Evolutionary conservation across 1,284 basidiomycete species (phyloP), one percentile per base, ranked within the genome.

Genomic region (Ceratobasidium sp.): DNA sequence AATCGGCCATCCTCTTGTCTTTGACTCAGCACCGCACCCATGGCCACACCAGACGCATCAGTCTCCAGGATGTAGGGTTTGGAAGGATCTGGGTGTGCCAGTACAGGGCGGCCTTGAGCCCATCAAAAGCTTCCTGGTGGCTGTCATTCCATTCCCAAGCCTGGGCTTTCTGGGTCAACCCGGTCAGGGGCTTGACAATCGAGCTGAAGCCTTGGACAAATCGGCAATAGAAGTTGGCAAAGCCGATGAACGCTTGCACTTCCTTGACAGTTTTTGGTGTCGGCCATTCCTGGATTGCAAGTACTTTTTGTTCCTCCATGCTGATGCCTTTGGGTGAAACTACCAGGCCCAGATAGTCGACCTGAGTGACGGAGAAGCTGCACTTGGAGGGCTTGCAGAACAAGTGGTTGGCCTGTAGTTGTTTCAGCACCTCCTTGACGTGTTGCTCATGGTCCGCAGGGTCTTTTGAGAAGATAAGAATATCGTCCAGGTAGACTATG

Each of bases 181-280:
- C 23, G 9, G 75, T 77, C 0, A 82, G 50, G 0, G 80, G 80
- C 0, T 16, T 26, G 1, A 76, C 75, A n/a, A 80, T 76, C 14
- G 70, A 38, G 0, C 80, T 77, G 75, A 77, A 82, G 28, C 75
- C 54, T 8, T 66, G 43, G 46, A 82, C 78, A 73, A 82, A 82
- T n/a, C 76, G 26, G 82, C 76, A 14, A 81, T 80, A 1, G 82
- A 52, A 74, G n/a, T n/a, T n/a, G n/a, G n/a, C n/a, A n/a, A n/a
- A n/a, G n/a, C n/a, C n/a, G n/a, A n/a, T n/a, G n/a, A 82, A 81
- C 4, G 50, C 43, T 59, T 78, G 77, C 21, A 79, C 43, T 43
- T 80, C 74, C 26, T 67, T 74, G 30, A 80, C 73, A 13, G 46
- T 77, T 4, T 21, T 73, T 0, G 80, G 81, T 1, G 43, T 21